These are phyloP conservation scores for Paxillus involutus DNA, from an alignment of 768 basidiomycete genomes.

Conservation along the genomic window DNA sequence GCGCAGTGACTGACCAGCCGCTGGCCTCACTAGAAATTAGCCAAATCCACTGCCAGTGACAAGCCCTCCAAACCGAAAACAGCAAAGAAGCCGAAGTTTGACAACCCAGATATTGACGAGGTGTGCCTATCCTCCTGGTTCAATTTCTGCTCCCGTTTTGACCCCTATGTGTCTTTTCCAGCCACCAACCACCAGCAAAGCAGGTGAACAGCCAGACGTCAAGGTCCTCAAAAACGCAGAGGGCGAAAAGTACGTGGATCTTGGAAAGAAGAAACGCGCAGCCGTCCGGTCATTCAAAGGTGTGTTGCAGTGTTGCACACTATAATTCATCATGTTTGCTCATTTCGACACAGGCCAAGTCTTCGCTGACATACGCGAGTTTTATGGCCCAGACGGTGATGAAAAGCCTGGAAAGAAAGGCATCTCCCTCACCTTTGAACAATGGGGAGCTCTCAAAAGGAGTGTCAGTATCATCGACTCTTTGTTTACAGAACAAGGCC, in stretches of 20 bases:
- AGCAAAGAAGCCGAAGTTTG: constrained; percentile 38
- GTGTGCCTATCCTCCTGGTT: constrained; percentile 1
- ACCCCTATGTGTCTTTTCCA: constrained; percentile 20
- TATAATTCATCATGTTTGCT: constrained; percentile 26
- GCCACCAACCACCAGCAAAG: constrained; percentile 9
- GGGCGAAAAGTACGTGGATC: constrained; percentile 52
- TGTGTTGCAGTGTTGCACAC: constrained; percentile 6
- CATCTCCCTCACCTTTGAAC: constrained; percentile 63
- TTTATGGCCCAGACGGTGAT: constrained; percentile 56
- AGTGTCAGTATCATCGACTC: constrained; percentile 48
- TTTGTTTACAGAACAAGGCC: constrained; percentile 38
- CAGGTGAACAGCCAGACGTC: not conserved
- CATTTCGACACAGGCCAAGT: constrained; percentile 39
- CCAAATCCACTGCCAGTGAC: constrained; percentile 4
- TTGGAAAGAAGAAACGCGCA: constrained; percentile 73
- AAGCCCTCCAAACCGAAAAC: constrained; percentile 17
- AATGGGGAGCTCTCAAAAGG: constrained; percentile 62
- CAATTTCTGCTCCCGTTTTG: not conserved
- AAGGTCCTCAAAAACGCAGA: constrained; percentile 20
- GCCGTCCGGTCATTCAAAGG: constrained; percentile 54
- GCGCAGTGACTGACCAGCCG: not conserved
- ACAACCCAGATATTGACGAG: not conserved
- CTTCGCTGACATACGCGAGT: constrained; percentile 75
- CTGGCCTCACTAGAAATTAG: not conserved
- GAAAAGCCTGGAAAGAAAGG: constrained; percentile 83